A percentile compares a stretch with the other conserved stretches of the same genome.
These are phyloP conservation scores for Calvatia gigantea DNA, from an alignment of 768 basidiomycete species.

Conservation along the genomic window DNA sequence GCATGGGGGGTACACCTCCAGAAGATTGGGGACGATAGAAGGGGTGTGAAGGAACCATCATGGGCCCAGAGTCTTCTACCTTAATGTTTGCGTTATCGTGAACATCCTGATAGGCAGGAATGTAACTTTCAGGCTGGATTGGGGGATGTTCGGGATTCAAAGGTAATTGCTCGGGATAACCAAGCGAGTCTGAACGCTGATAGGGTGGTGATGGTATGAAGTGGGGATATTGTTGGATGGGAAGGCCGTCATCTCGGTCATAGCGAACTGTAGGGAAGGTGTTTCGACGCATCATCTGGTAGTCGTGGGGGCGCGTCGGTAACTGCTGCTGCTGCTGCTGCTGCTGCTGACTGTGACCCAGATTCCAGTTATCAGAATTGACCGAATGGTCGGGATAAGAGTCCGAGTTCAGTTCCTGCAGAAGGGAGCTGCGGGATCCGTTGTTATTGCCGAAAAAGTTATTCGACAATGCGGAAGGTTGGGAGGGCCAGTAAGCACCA, in stretches of 20 bases:
- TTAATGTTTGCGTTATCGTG: constrained; percentile 53
- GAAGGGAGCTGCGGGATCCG: constrained; percentile 48
- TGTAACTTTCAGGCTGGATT: constrained; percentile 32
- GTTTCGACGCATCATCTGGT: constrained; percentile 54
- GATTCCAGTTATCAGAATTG: constrained; percentile 18
- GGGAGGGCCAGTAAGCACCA: constrained; percentile 31
- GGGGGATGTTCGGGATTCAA: constrained; percentile 24
- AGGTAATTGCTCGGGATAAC: constrained; percentile 31
- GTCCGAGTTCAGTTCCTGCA: constrained; percentile 49
- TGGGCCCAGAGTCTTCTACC: constrained; percentile 57
- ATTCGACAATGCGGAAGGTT: constrained; percentile 26
- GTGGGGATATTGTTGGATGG: constrained; percentile 36
- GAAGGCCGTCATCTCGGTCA: constrained; percentile 50
- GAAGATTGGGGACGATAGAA: constrained; percentile 41
- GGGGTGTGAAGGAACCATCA: constrained; percentile 63
- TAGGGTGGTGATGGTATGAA: constrained; percentile 41
- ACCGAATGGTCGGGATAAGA: constrained; percentile 9
- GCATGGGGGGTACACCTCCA: constrained; percentile 16
- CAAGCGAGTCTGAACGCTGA: constrained; percentile 30
- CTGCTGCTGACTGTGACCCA: constrained; percentile 43
- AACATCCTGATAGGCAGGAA: constrained; percentile 44
- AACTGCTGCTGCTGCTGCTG: constrained; percentile 32
- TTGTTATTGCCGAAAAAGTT: constrained; percentile 24
- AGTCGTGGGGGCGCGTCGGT: constrained; percentile 35
- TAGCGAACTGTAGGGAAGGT: constrained; percentile 78